phyloP scores from a whole-genome alignment of 2,329 filamentous ascomycete species.

The Talaromyces pinophilus region DNA sequence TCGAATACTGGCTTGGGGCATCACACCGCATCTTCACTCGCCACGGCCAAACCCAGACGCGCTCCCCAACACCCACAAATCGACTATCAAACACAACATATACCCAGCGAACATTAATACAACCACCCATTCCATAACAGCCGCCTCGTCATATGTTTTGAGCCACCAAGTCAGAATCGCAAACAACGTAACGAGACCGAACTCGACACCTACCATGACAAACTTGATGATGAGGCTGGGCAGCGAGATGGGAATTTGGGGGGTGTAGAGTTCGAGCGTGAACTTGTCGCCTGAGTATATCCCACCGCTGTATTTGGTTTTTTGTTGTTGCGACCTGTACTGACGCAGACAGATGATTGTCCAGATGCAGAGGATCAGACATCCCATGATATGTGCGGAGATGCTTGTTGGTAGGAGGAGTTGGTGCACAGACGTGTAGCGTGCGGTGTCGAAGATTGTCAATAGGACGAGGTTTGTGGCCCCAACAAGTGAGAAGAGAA shows the following conservation, averaged over 20 bases:
- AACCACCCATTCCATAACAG: slow-evolving; percentile 20
- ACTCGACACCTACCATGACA: slow-evolving; percentile 14
- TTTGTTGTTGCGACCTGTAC: neutral
- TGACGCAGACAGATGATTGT: slow-evolving; percentile 2
- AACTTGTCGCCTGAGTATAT: slow-evolving; percentile 18
- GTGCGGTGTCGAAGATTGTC: slow-evolving; percentile 22
- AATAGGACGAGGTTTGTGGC: slow-evolving; percentile 18
- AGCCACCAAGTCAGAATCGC: slow-evolving; percentile 17
- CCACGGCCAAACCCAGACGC: neutral
- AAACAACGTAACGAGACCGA: slow-evolving; percentile 13
- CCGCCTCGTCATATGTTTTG: slow-evolving; percentile 14
- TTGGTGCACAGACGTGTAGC: slow-evolving; percentile 6
- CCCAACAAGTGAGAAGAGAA: slow-evolving; percentile 17
- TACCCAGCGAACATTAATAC: slow-evolving; percentile 19
- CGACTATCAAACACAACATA: slow-evolving; percentile 20
- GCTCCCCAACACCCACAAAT: slow-evolving; percentile 19
- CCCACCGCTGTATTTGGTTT: neutral
- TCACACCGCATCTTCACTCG: neutral
- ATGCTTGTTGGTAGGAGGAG: slow-evolving; percentile 16
- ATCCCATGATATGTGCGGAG: slow-evolving; percentile 10
- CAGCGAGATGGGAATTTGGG: slow-evolving; percentile 5
- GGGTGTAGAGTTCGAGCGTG: neutral
- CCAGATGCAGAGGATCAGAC: slow-evolving; percentile 21
- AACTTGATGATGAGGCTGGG: slow-evolving; percentile 16
- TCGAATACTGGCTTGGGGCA: neutral